phyloP scores from a whole-genome alignment of 2,329 filamentous ascomycete species.

The Trichophyton benhamiae region DNA sequence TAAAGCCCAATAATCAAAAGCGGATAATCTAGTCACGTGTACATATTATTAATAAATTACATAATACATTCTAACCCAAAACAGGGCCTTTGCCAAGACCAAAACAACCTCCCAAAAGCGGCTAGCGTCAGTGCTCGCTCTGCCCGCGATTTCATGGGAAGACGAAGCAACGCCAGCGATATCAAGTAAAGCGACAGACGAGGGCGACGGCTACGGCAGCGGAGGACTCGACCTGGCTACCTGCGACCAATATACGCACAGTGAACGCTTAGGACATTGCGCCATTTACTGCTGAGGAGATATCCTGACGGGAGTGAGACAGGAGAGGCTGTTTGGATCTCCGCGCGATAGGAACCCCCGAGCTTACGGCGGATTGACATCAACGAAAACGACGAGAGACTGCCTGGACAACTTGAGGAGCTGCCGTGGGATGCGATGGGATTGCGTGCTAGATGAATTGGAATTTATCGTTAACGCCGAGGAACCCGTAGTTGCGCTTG shows the following conservation, averaged over 20 bases:
- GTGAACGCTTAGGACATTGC: background rate
- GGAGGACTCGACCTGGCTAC: background rate
- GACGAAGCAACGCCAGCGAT: background rate
- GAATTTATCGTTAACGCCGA: background rate
- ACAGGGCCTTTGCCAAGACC: background rate
- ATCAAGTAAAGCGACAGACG: background rate
- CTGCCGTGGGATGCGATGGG: background rate
- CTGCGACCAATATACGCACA: background rate
- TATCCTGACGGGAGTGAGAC: background rate
- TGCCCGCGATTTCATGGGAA: slow-evolving; percentile 1
- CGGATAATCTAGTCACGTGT: background rate
- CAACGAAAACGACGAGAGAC: background rate
- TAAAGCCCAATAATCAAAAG: background rate
- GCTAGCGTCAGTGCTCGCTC: background rate
- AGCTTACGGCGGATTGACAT: background rate
- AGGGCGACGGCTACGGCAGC: background rate
- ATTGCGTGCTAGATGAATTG: background rate
- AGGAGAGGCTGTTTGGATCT: background rate
- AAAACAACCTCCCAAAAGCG: slow-evolving; percentile 5
- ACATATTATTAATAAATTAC: background rate
- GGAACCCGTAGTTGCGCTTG: background rate
- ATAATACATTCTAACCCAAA: background rate
- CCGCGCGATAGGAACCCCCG: background rate
- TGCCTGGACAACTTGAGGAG: background rate
- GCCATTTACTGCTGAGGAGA: background rate